phyloP scores from a whole-genome alignment of 768 basidiomycete genomes.

The Boletus sensibilis region DNA sequence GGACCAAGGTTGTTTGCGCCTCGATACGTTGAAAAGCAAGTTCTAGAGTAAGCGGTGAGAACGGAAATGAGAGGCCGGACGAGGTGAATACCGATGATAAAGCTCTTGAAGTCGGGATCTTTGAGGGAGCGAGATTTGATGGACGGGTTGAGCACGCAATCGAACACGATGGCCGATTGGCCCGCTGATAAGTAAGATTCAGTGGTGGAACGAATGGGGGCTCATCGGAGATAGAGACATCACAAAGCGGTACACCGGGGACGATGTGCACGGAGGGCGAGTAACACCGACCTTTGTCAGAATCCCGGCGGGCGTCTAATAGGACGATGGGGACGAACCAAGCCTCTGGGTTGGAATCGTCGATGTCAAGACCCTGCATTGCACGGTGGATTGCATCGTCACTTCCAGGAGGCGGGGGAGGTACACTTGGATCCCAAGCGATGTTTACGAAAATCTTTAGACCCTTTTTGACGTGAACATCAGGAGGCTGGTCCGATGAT shows the following conservation, averaged over 20 bases:
- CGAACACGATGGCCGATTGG: conserved; percentile 67
- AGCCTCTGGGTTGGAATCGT: conserved; percentile 38
- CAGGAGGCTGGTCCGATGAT: conserved; percentile 5
- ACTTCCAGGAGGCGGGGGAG: conserved; percentile 61
- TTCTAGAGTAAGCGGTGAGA: conserved; percentile 42
- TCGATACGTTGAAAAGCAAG: conserved; percentile 68
- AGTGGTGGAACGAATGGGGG: background rate
- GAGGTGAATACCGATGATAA: conserved; percentile 55
- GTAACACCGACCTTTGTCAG: conserved; percentile 61
- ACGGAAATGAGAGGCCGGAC: background rate
- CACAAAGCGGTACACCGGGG: background rate
- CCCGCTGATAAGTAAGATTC: conserved; percentile 48
- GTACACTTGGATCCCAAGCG: conserved; percentile 66
- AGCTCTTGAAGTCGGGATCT: conserved; percentile 65
- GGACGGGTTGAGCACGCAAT: conserved; percentile 62
- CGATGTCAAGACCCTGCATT: conserved; percentile 48
- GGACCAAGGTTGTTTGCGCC: conserved; percentile 52
- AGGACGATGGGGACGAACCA: conserved; percentile 74
- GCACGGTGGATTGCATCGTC: conserved; percentile 60
- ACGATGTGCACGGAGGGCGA: conserved; percentile 7
- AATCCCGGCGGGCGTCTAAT: conserved; percentile 59
- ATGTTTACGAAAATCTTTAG: conserved; percentile 75
- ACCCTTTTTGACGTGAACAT: conserved; percentile 39
- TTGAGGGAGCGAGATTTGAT: conserved; percentile 58
- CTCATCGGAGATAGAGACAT: conserved; percentile 16